Percentiles rank a stretch among this genome's conserved stretches.
Evolutionary conservation across 345 rosid genomes (phyloP).

Genomic region (Durio zibethinus): DNA sequence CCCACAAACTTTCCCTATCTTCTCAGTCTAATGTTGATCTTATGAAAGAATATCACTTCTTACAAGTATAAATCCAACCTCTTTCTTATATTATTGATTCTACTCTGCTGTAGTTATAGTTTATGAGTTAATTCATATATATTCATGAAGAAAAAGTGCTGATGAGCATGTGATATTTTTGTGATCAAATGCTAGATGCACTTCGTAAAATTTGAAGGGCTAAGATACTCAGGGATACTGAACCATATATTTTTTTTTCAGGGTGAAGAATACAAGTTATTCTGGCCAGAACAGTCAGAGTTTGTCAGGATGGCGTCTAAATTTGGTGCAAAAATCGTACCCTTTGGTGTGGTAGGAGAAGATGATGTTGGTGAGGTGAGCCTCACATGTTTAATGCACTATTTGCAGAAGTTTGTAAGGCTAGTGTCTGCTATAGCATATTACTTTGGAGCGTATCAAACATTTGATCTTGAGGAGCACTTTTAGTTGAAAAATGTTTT

Average conservation of each 20-base stretch:
- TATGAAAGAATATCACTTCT: neutral
- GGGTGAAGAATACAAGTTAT: constrained; percentile 76
- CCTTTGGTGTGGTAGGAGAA: constrained; percentile 75
- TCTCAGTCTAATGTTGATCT: neutral
- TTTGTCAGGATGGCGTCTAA: constrained; percentile 80
- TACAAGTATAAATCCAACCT: neutral
- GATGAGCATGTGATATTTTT: neutral
- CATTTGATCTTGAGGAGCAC: neutral
- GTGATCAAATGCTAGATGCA: neutral
- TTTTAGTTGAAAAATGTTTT: neutral
- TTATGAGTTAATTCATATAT: neutral
- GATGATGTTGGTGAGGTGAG: constrained; percentile 69
- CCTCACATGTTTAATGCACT: constrained; percentile 3
- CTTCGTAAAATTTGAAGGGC: neutral
- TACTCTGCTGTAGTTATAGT: neutral
- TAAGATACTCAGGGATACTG: neutral
- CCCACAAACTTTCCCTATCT: neutral
- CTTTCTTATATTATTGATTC: neutral
- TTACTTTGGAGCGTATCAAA: neutral
- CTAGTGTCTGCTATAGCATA: neutral
- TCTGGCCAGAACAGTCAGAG: constrained; percentile 77
- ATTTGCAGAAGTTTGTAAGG: neutral
- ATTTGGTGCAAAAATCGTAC: constrained; percentile 77
- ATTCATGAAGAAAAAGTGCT: neutral
- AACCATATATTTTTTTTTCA: constrained; percentile 22